phyloP scores from a whole-genome alignment of 352 stramenopile genomes.

The Phytophthora litchii region DNA sequence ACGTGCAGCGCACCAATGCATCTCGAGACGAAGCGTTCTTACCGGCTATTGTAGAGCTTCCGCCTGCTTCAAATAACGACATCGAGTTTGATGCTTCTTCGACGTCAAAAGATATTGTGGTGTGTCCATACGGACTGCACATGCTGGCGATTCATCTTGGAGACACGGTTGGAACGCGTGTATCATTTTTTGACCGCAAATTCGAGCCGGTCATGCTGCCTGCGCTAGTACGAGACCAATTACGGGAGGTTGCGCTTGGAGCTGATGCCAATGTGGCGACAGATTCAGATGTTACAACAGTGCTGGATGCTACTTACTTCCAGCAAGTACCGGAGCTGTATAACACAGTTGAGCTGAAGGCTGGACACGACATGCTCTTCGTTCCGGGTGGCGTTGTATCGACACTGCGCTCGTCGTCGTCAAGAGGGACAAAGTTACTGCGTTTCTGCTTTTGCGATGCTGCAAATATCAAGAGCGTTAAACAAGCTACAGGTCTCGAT shows the following conservation, averaged over 20 bases:
- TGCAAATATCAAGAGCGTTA: constrained; percentile 77
- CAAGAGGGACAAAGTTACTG: constrained; percentile 30
- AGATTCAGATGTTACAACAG: constrained; percentile 3
- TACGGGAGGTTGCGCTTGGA: constrained; percentile 35
- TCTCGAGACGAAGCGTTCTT: constrained; percentile 34
- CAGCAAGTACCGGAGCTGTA: constrained; percentile 24
- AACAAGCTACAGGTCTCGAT: constrained; percentile 52
- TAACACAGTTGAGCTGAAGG: constrained; percentile 16
- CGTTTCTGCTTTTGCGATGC: constrained; percentile 80
- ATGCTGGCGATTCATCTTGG: constrained; percentile 46
- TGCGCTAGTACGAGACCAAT: constrained; percentile 1
- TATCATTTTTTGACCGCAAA: constrained; percentile 38
- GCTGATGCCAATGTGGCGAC: constrained; percentile 25
- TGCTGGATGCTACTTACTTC: constrained; percentile 33
- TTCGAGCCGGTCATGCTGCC: constrained; percentile 33
- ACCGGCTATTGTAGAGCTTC: constrained; percentile 40
- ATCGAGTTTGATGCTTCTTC: background rate
- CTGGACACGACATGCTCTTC: constrained; percentile 50
- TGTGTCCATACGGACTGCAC: constrained; percentile 72
- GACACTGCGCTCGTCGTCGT: constrained; percentile 19
- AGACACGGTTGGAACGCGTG: constrained; percentile 4
- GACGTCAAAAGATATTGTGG: constrained; percentile 22
- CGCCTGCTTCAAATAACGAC: background rate
- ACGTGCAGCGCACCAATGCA: constrained; percentile 63
- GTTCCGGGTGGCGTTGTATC: constrained; percentile 50